These are phyloP conservation scores for Nadsonia commutata DNA, from an alignment of 1,139 yeast genomes.

Conservation along the genomic window DNA sequence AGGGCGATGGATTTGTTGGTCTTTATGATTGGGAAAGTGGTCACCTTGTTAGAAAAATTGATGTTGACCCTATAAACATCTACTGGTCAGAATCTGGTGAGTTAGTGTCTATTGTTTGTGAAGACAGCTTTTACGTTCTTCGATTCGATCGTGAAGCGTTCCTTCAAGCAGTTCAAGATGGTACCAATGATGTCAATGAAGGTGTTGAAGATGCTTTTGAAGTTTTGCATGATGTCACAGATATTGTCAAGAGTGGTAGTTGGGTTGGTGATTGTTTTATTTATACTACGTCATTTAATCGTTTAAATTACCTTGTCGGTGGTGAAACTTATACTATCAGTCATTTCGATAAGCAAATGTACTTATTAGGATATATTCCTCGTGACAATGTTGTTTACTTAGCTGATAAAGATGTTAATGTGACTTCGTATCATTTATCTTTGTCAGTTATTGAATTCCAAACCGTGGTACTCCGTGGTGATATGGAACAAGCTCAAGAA, in stretches of 20 bases:
- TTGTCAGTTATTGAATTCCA: slow-evolving; percentile 84
- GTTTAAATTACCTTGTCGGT: slow-evolving; percentile 90
- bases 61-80: slow-evolving; percentile 49
- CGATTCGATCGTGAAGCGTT: slow-evolving; percentile 56
- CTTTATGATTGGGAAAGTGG: slow-evolving; percentile 94
- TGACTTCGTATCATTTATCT: slow-evolving; percentile 69
- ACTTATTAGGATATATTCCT: slow-evolving; percentile 76
- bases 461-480: slow-evolving; percentile 90
- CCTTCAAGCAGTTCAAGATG: slow-evolving; percentile 45
- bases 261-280: slow-evolving; percentile 97
- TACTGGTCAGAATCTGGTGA: slow-evolving; percentile 94
- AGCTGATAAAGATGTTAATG: slow-evolving; percentile 78
- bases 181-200: slow-evolving; percentile 45
- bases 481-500: slow-evolving; percentile 51
- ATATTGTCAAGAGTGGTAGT: slow-evolving; percentile 71
- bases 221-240: slow-evolving; percentile 69
- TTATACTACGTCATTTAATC: slow-evolving; percentile 71
- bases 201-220: slow-evolving; percentile 82
- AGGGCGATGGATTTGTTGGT: slow-evolving; percentile 54
- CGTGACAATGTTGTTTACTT: slow-evolving; percentile 82
- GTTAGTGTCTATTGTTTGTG: slow-evolving; percentile 60
- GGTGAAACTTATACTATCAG: slow-evolving; percentile 85
- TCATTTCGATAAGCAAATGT: slow-evolving; percentile 82
- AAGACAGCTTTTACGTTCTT: slow-evolving; percentile 69
- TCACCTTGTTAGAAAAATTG: slow-evolving; percentile 65